Conservation (phyloP, 352 stramenopile genomes). For the Phytophthora palmivora region DNA sequence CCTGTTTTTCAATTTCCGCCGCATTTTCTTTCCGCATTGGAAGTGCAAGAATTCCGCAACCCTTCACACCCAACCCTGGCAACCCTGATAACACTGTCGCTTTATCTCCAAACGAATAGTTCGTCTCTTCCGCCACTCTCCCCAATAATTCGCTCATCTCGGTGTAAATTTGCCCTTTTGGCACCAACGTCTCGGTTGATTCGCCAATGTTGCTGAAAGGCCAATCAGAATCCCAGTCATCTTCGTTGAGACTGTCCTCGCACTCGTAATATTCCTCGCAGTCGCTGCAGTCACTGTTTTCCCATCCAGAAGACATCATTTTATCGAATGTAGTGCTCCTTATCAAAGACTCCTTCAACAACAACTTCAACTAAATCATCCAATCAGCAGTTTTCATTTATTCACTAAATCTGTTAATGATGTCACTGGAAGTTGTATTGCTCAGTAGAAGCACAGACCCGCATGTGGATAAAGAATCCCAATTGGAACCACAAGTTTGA, state of each 20-base stretch:
- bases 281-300: too few relatives aligned
- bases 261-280: background rate
- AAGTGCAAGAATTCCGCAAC: constrained; percentile 3
- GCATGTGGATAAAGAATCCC: constrained; percentile 21
- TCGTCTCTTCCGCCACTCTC: background rate
- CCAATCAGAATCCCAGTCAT: constrained; percentile 1
- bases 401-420: background rate
- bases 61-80: constrained; percentile 14
- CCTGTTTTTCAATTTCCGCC: constrained; percentile 1
- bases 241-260: constrained; percentile 1
- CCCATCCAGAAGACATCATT: background rate
- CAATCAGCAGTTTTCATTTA: background rate
- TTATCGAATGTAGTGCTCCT: background rate
- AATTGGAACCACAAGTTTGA: constrained; percentile 12
- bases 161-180: constrained; percentile 5
- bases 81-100: constrained; percentile 1
- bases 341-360: too few relatives aligned
- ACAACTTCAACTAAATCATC: background rate
- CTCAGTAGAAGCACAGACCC: too few relatives aligned
- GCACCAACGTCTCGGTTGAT: background rate
- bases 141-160: constrained; percentile 12
- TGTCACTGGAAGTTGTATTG: too few relatives aligned
- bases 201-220: constrained; percentile 5
- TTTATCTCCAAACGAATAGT: constrained; percentile 2
- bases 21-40: constrained; percentile 7